Evolutionary conservation across 208 protist genomes (phyloP).

Genomic region (Acanthamoeba rhysodes): DNA sequence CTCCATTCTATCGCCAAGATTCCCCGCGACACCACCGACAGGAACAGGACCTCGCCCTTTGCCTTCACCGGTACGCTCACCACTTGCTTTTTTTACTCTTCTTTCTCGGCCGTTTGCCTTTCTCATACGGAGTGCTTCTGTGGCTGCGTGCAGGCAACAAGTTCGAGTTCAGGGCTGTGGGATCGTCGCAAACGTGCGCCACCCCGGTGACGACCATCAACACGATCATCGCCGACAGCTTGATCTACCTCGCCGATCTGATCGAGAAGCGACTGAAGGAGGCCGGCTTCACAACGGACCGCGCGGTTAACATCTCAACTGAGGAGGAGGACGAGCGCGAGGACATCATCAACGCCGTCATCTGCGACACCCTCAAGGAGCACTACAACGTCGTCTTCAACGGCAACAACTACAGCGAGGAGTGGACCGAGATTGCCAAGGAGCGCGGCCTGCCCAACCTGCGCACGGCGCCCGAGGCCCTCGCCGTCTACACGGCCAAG

Average conservation of each 20-base stretch:
- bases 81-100: too few relatives aligned
- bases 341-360: slow-evolving; percentile 78
- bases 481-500: slow-evolving; percentile 75
- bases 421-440: slow-evolving; percentile 86
- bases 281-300: not conserved
- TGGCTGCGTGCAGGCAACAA: slow-evolving; percentile 85
- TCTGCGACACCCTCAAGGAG: slow-evolving; percentile 81
- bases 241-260: slow-evolving; percentile 83
- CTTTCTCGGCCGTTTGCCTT: not conserved
- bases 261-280: slow-evolving; percentile 82
- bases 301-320: not conserved
- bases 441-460: slow-evolving; percentile 87
- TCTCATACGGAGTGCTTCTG: not conserved
- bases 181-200: slow-evolving; percentile 90
- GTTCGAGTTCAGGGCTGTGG: slow-evolving; percentile 94
- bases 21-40: slow-evolving; percentile 87
- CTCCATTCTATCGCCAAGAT: slow-evolving; percentile 80
- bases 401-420: slow-evolving; percentile 89
- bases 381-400: slow-evolving; percentile 89
- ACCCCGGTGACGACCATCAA: slow-evolving; percentile 91
- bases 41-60: slow-evolving; percentile 94
- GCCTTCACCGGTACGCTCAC: slow-evolving; percentile 88
- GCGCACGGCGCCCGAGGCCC: slow-evolving; percentile 82
- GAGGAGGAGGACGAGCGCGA: not conserved
- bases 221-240: slow-evolving; percentile 89